Percentiles rank a stretch among this genome's conserved stretches.
phyloP scores from a whole-genome alignment of 192 early-diverging fungal genomes.

The Podila minutissima region DNA sequence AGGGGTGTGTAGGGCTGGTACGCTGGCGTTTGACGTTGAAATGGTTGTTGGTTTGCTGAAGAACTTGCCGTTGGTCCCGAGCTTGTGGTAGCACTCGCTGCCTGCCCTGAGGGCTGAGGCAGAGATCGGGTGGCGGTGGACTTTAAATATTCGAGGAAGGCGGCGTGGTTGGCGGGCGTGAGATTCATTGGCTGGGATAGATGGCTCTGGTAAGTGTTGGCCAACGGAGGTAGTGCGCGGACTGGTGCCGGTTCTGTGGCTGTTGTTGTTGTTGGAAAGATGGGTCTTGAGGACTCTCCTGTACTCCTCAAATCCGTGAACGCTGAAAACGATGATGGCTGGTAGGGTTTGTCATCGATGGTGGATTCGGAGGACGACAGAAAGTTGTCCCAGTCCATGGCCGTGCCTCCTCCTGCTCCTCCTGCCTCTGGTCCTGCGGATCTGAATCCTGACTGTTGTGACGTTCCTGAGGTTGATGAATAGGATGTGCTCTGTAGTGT shows the following conservation, averaged over 20 bases:
- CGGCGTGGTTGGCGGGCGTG: conserved; percentile 44
- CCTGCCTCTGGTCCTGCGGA: neutral
- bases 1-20: neutral
- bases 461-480: conserved; percentile 10
- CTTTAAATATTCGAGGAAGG: conserved; percentile 42
- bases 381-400: conserved; percentile 45
- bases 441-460: conserved; percentile 4
- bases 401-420: neutral
- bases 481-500: conserved; percentile 2
- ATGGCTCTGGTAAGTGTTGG: conserved; percentile 9
- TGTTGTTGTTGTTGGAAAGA: neutral
- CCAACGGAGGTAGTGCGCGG: neutral
- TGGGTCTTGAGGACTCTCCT: neutral
- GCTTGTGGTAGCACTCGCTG: neutral
- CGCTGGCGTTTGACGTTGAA: neutral
- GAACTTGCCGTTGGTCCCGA: neutral
- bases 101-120: neutral
- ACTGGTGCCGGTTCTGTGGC: neutral
- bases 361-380: conserved; percentile 37
- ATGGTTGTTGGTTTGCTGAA: neutral
- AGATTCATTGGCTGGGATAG: conserved; percentile 37
- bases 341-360: conserved; percentile 24
- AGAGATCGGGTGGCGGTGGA: conserved; percentile 13
- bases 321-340: conserved; percentile 23
- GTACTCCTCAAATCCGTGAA: neutral